These are phyloP conservation scores for Globisporangium spiculum DNA, from an alignment of 352 stramenopile species.

Conservation along the genomic window DNA sequence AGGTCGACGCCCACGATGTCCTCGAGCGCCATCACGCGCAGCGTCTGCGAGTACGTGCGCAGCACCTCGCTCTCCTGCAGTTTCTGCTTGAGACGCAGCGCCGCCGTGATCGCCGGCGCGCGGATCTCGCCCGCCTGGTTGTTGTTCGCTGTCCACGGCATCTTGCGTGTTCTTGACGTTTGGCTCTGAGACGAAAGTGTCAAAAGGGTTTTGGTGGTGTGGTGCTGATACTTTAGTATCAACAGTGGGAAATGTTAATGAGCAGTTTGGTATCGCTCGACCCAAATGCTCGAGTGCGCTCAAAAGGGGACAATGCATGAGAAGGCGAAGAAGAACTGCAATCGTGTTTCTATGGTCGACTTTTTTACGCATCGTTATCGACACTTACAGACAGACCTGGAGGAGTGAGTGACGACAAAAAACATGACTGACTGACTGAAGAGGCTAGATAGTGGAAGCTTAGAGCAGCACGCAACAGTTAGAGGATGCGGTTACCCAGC, in stretches of 20 bases:
- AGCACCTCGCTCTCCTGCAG: constrained; percentile 20
- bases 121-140: constrained; percentile 80
- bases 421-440: neutral
- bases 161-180: constrained; percentile 18
- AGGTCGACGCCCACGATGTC: constrained; percentile 23
- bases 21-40: constrained; percentile 48
- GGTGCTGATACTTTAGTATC: neutral
- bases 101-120: constrained; percentile 62
- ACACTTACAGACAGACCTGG: neutral
- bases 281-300: neutral
- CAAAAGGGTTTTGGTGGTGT: neutral
- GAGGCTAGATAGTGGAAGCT: neutral
- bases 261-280: neutral
- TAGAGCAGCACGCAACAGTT: constrained; percentile 15
- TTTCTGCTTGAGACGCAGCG: constrained; percentile 51
- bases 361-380: neutral
- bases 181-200: neutral
- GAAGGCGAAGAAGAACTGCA: neutral
- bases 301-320: too few relatives aligned
- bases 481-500: constrained; percentile 92
- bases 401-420: neutral
- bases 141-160: constrained; percentile 86
- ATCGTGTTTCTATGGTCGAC: constrained; percentile 5
- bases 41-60: constrained; percentile 30
- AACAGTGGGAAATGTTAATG: neutral